Conservation (phyloP, 768 basidiomycete species). For the Omphalotus guepiniiformis region DNA sequence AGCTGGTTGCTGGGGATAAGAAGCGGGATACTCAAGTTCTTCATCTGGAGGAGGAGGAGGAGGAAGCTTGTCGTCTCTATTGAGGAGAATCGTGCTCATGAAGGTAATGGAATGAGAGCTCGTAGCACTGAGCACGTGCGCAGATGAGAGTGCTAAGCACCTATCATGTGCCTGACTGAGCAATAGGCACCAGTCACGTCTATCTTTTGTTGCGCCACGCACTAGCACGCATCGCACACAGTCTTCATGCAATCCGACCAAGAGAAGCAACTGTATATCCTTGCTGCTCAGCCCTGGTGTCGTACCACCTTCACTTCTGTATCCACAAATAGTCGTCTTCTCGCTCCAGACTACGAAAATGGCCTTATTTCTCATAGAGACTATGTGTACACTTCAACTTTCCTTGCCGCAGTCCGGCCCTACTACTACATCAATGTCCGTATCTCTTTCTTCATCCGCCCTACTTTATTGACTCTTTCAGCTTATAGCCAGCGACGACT, state of each 20-base stretch:
- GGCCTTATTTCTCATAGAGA: constrained; percentile 1
- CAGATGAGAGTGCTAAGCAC: too few species aligned
- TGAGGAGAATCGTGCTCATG: constrained; percentile 6
- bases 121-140: too few species aligned
- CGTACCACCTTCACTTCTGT: too few species aligned
- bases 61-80: background rate
- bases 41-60: constrained; percentile 1
- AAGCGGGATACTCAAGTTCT: constrained; percentile 1
- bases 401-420: background rate
- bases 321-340: too few species aligned
- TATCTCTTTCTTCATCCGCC: background rate
- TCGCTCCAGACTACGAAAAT: background rate
- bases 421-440: constrained; percentile 1
- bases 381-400: background rate
- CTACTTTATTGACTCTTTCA: background rate
- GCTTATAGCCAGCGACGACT: background rate
- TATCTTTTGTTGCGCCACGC: too few species aligned
- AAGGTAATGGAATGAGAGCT: background rate
- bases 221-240: too few species aligned
- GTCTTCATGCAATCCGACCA: too few species aligned
- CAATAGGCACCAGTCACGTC: too few species aligned
- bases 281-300: too few species aligned
- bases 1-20: too few species aligned
- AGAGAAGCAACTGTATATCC: too few species aligned
- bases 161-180: too few species aligned